A percentile compares a stretch with the other conserved stretches of the same genome.
Conservation (phyloP, 805 yeast species). For the Hermanozyma aechmeae region DNA sequence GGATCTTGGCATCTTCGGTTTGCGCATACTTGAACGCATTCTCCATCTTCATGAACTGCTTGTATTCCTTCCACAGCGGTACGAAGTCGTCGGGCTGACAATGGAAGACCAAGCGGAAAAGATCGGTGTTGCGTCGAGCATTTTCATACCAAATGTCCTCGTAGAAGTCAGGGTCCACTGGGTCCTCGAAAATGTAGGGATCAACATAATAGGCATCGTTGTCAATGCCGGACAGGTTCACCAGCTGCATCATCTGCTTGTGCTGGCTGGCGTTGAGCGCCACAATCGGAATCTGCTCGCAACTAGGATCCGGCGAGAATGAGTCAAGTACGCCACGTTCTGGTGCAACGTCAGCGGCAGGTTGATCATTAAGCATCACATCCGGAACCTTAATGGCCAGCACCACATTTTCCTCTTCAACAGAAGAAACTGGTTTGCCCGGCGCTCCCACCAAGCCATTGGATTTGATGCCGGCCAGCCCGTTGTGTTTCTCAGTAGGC, state of each 20-base stretch:
- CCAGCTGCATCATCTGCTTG: constrained; percentile 25
- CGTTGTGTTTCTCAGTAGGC: no score
- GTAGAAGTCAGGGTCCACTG: constrained; percentile 69
- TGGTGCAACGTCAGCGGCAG: no score
- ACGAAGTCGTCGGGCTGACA: constrained; percentile 93
- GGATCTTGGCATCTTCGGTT: constrained; percentile 21
- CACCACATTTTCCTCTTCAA: no score
- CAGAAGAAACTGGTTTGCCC: no score
- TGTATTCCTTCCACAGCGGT: constrained; percentile 84
- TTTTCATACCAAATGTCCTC: constrained; percentile 79
- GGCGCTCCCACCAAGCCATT: no score
- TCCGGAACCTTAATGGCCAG: no score
- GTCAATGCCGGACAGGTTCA: constrained; percentile 28
- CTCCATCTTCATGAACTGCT: constrained; percentile 51
- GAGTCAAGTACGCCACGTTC: no score
- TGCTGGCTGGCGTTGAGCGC: constrained; percentile 36
- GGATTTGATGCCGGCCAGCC: no score
- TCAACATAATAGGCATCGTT: constrained; percentile 50
- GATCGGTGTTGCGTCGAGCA: constrained; percentile 74
- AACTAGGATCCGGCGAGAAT: constrained; percentile 5
- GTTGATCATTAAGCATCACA: no score
- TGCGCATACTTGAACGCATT: constrained; percentile 45
- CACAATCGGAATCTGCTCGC: constrained; percentile 19
- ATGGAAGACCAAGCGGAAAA: constrained; percentile 80
- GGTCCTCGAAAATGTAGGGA: constrained; percentile 86